These are phyloP conservation scores for Erythrophleum fordii DNA, from an alignment of 306 rosid genomes.

Conservation along the genomic window DNA sequence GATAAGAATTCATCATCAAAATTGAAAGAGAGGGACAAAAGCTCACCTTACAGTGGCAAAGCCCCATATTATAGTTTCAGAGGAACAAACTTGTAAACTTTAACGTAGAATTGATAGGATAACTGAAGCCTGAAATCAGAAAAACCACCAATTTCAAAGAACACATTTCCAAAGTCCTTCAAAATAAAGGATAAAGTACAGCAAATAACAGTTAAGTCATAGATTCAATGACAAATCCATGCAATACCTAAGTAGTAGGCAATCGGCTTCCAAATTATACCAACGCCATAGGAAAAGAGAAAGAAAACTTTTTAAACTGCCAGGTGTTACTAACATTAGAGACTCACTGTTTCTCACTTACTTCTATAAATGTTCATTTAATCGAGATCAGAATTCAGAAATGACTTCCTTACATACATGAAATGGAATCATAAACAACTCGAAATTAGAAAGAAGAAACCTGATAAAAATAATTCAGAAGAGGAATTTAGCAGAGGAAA, in stretches of 20 bases:
- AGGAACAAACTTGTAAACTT: slow-evolving; percentile 39
- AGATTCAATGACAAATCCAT: background rate
- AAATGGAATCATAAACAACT: background rate
- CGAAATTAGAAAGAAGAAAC: slow-evolving; percentile 2
- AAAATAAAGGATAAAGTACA: slow-evolving; percentile 7
- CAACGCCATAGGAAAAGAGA: background rate
- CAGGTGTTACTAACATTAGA: background rate
- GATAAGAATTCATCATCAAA: background rate
- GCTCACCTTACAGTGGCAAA: slow-evolving; percentile 71
- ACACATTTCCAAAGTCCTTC: slow-evolving; percentile 30
- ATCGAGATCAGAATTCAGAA: slow-evolving; percentile 6
- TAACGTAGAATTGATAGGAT: background rate
- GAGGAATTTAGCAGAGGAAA: slow-evolving; percentile 17
- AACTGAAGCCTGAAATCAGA: slow-evolving; percentile 47
- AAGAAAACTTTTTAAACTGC: background rate
- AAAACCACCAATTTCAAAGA: slow-evolving; percentile 29
- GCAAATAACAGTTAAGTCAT: slow-evolving; percentile 26
- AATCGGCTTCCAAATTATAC: slow-evolving; percentile 1
- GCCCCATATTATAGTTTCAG: slow-evolving; percentile 67
- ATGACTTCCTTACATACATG: background rate
- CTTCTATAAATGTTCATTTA: background rate
- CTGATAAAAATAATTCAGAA: background rate
- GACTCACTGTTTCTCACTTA: background rate
- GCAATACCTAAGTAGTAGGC: background rate
- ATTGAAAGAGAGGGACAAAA: background rate